These are phyloP conservation scores for Elsinoe necatrix DNA, from an alignment of 2,329 filamentous ascomycete genomes.

Conservation along the genomic window DNA sequence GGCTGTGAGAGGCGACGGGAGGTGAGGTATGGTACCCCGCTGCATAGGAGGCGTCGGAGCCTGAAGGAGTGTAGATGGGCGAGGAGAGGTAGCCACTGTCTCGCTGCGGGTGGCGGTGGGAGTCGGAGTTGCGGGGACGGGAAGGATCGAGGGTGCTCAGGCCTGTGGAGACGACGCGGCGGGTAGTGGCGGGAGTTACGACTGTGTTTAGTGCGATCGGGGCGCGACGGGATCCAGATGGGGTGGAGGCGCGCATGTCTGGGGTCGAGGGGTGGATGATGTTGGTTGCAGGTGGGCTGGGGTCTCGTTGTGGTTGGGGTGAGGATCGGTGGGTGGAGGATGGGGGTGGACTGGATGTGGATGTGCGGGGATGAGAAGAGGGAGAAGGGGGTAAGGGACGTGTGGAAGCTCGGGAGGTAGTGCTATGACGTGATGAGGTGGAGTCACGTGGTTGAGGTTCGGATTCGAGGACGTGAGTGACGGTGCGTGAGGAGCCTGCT, in stretches of 20 bases:
- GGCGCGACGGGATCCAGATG: not conserved
- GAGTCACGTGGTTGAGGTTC: not conserved
- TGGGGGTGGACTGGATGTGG: not conserved
- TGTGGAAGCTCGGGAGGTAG: not conserved
- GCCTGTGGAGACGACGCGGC: not conserved
- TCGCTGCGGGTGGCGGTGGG: not conserved
- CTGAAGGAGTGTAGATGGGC: not conserved
- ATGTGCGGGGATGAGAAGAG: not conserved
- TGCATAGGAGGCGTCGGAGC: not conserved
- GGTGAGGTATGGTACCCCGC: not conserved
- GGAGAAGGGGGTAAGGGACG: not conserved
- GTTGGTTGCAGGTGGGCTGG: not conserved
- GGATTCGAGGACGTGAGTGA: not conserved
- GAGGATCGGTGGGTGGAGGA: not conserved
- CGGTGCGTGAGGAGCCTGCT: not conserved
- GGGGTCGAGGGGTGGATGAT: not conserved
- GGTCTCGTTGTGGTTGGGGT: not conserved
- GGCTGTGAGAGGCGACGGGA: not conserved
- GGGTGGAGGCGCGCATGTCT: not conserved
- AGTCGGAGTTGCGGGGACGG: not conserved
- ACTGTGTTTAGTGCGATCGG: not conserved
- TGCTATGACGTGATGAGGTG: conserved; percentile 4
- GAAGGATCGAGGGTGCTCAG: not conserved
- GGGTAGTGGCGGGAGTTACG: not conserved
- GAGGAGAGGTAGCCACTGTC: conserved; percentile 2